Evolutionary conservation across 225 moss, liverwort and hornwort genomes (phyloP), one percentile per base, ranked within the genome.

Genomic region (Marchantia polymorpha): DNA sequence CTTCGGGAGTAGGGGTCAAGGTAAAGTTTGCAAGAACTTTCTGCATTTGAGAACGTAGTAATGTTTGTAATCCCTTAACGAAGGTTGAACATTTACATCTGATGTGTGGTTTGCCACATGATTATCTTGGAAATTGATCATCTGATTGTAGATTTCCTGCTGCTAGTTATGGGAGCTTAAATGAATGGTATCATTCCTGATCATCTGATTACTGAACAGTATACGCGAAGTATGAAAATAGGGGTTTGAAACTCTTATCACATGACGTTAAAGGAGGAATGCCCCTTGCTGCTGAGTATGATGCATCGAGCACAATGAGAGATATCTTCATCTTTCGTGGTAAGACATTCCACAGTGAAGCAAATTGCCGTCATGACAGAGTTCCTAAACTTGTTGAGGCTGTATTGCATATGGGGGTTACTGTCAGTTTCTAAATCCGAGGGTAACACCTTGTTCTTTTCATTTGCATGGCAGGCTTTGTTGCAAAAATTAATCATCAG

Each of bases 311-410:
- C 75, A 93, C 79, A 51, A 76, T 91, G 69, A 89, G 88, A 66
- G 93, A 95, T 83, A 88, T 86, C 59, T 91, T 95, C 72, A 54
- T 94, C 13, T 90, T 92, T 80, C 90, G 87, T 70, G 92, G 94
- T 94, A 51, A 78, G 52, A 19, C 69, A 59, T 74, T 26, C 11
- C 8, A 19, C 29, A 7, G 13, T 69, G 0, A 26, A 69, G 56
- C 39, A 39, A 39, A 39, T 2, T 39, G 39, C 39, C 8, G 2
- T 58, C 56, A 58, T 13, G 56, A 58, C 4, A 2, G 56, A 58
- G 20, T 13, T 20, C 20, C 56, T 13, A 39, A 39, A 51, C 15
- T 15, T 53, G 27, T 73, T 1, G 8, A 7, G 14, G 12, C 7
- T 73, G 5, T 5, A 39, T 39, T 39, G 2, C 39, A 39, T 39